phyloP scores from a whole-genome alignment of 345 rosid genomes.

The Ceriops tagal region DNA sequence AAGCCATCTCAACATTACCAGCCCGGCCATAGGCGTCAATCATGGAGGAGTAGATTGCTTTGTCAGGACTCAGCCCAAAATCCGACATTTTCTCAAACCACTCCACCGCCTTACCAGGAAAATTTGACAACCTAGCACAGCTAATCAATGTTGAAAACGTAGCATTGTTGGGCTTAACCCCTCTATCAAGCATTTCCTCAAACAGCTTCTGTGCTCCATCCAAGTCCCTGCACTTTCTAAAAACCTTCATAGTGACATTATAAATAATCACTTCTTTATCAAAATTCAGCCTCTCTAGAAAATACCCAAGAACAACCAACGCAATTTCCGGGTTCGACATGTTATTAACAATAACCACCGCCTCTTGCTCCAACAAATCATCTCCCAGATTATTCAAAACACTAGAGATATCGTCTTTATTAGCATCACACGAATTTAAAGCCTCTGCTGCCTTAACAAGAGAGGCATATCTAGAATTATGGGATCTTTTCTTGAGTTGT shows the following conservation, averaged over 20 bases:
- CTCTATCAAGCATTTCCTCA: constrained; percentile 64
- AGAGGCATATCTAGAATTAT: constrained; percentile 68
- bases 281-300: constrained; percentile 39
- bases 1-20: constrained; percentile 69
- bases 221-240: constrained; percentile 63
- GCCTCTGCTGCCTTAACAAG: constrained; percentile 59
- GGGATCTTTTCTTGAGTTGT: constrained; percentile 49
- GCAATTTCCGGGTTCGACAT: constrained; percentile 72
- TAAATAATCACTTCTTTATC: constrained; percentile 56
- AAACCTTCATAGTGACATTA: constrained; percentile 73
- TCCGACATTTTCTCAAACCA: constrained; percentile 88
- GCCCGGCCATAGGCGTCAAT: constrained; percentile 80
- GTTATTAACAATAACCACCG: constrained; percentile 72
- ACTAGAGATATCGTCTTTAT: constrained; percentile 37
- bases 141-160: constrained; percentile 73
- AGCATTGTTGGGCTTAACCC: constrained; percentile 61
- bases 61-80: constrained; percentile 64
- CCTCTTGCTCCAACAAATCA: constrained; percentile 61
- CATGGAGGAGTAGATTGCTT: constrained; percentile 58
- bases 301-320: constrained; percentile 44
- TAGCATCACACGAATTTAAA: constrained; percentile 45
- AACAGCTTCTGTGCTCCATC: constrained; percentile 65
- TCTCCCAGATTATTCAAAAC: constrained; percentile 46
- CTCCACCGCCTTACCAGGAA: constrained; percentile 64
- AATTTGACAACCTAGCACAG: constrained; percentile 59